A percentile compares a stretch with the other conserved stretches of the same genome.
These are phyloP conservation scores for Alternaria sp. DNA, from an alignment of 2,329 filamentous ascomycete species.

Conservation along the genomic window DNA sequence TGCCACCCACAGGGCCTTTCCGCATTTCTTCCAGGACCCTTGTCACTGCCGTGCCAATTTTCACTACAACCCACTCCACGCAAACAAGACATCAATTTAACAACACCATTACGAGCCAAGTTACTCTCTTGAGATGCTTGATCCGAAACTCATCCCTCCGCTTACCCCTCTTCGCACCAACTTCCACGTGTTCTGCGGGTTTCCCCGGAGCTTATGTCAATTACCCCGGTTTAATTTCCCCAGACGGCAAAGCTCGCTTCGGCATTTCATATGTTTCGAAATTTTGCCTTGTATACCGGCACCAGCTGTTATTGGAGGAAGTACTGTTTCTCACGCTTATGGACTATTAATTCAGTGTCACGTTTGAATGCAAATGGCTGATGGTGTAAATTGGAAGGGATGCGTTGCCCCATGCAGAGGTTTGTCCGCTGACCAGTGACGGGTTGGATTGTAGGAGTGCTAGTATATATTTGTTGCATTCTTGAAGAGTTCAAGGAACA, in stretches of 20 bases:
- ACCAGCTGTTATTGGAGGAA: conserved; percentile 19
- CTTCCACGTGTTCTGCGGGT: conserved; percentile 4
- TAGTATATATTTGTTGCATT: background rate
- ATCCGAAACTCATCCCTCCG: conserved; percentile 8
- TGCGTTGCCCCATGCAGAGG: conserved; percentile 6
- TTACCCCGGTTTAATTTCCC: conserved; percentile 5
- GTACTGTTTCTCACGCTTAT: conserved; percentile 3
- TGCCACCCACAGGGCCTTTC: background rate
- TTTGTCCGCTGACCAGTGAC: conserved; percentile 1
- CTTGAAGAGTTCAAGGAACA: background rate
- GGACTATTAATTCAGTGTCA: conserved; percentile 1
- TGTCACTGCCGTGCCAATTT: background rate
- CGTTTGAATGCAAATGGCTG: background rate
- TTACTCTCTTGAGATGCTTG: background rate
- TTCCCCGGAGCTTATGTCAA: conserved; percentile 8
- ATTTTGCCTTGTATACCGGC: conserved; percentile 7
- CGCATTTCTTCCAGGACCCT: conserved; percentile 2
- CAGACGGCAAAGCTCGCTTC: conserved; percentile 8
- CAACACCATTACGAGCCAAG: background rate
- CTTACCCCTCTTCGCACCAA: background rate
- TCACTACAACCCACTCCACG: background rate
- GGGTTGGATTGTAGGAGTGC: background rate
- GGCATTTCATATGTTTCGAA: conserved; percentile 18
- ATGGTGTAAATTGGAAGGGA: conserved; percentile 5
- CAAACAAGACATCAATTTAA: background rate